Base-by-base conservation (phyloP, 306 rosid genomes). In the Ammopiptanthus mongolicus region DNA sequence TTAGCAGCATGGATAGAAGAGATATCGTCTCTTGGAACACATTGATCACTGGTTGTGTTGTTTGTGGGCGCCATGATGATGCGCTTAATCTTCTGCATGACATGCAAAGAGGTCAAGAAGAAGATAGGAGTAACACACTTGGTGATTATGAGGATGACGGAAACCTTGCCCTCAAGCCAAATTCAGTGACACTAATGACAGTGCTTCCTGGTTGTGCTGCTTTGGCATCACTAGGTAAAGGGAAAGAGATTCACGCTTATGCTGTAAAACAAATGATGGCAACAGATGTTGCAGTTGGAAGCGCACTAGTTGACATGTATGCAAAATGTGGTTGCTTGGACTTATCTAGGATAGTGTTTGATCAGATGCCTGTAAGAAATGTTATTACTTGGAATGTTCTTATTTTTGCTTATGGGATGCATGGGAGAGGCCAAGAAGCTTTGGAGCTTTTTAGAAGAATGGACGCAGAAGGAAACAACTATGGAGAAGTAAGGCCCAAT, bases 1-100 rank as follows among this genome's bases (percentile, higher is more conserved):
- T 92, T 87, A 65, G 69, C 56, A 57, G 83, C 61, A 82, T 92
- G 88, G 74, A 58, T 9, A 65, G 5, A 15, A 88, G 79, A 63
- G 96, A 92, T 81, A 78, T 86, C 22, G 97, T 92, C 12, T 86
- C 97, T 52, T 92, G 97, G 97, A 92, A 90, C 83, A 90, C 97
- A 6, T 84, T 90, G 82, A 90, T 92, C 74, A 92, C 96, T 70
- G 97, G 94, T 21, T 90, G 79, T 80, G 88, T 73, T 76, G 77
- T 87, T 62, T 88, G 86, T 46, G 94, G 89, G 44, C 46, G 19
- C 42, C 83, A 90, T 65, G 85, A 80, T n/a, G 84, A 81, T 21
- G 97, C 97, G 2, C 86, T 92, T 69, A 79, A 81, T 76, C 86
- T 92, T 70, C 71, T 92, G 15, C 82, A 68, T 36, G 81, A 87